These are phyloP conservation scores for Leucaena leucocephala DNA, from an alignment of 306 rosid genomes.

Conservation along the genomic window DNA sequence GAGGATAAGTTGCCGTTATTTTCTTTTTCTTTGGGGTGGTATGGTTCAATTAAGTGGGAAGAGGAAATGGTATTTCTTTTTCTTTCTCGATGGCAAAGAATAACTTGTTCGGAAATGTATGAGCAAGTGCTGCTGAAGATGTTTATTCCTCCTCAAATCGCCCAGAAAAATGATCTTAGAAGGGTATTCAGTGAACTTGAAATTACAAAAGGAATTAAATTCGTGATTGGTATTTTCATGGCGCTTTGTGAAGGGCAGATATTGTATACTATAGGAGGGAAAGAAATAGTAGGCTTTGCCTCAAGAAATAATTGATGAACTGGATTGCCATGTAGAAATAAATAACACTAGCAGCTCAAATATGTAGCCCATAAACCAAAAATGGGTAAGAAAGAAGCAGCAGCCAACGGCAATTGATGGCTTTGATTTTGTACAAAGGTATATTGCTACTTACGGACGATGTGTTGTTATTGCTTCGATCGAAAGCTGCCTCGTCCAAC, in stretches of 20 bases:
- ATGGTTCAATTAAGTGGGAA: not conserved
- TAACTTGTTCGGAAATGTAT: not conserved
- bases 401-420: slow-evolving; percentile 24
- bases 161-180: not conserved
- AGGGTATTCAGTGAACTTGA: no score
- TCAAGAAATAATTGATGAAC: not conserved
- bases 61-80: not conserved
- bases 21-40: not conserved
- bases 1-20: not conserved
- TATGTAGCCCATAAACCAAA: not conserved
- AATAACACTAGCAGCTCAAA: not conserved
- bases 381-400: slow-evolving; percentile 15
- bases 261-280: not conserved
- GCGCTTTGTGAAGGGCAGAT: not conserved
- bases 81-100: not conserved
- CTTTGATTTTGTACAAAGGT: slow-evolving; percentile 42
- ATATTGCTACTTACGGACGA: slow-evolving; percentile 45
- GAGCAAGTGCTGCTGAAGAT: not conserved
- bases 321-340: not conserved
- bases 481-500: slow-evolving; percentile 39
- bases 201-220: no score
- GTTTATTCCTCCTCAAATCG: not conserved
- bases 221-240: no score
- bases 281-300: not conserved
- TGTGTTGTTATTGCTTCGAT: slow-evolving; percentile 43